Evolutionary conservation across 2,329 filamentous ascomycete genomes (phyloP), one percentile per base, ranked within the genome.

Genomic region (Tolypocladium capitatum): DNA sequence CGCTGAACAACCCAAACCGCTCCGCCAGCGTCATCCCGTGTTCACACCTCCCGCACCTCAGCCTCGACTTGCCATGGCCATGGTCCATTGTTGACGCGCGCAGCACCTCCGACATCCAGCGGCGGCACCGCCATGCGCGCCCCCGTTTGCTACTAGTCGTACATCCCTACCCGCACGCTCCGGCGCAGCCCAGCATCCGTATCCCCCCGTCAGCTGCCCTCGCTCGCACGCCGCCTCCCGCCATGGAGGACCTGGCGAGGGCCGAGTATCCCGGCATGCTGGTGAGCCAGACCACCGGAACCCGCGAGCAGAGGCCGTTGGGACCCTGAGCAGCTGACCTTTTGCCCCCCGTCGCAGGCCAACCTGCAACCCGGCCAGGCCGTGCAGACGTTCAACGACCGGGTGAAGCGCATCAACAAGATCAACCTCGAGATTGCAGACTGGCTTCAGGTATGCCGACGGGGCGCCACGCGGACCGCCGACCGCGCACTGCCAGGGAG

Each of bases 231-330:
- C 21, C n/a, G n/a, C n/a, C n/a, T 30, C 18, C 83, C 57, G 67
- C 60, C 60, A 87, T 87, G 81, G 83, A 86, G 51, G 83, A 83
- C 61, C 77, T 91, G 62, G 83, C 86, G 64, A 81, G 89, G 69
- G 76, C 85, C 67, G 91, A 96, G 69, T 97, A 97, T 74, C 89
- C 91, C 66, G 83, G 82, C 58, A 83, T 97, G 79, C 83, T 95
- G 83, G 91, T 96, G 75, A 75, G 84, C 30, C 38, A 3, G 18
- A 9, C 31, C 9, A 21, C 14, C 28, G 5, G 7, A 16, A 28
- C 32, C 20, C 16, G 36, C 38, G 48, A 10, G n/a, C 18, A 18
- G 6, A n/a, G 8, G 24, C 41, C 10, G n/a, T 16, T 7, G 38
- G 8, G 20, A 4, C 14, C 38, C 38, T 11, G 24, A 18, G 14